Evolutionary conservation across 345 rosid genomes (phyloP).

Genomic region (Sonneratia alba): DNA sequence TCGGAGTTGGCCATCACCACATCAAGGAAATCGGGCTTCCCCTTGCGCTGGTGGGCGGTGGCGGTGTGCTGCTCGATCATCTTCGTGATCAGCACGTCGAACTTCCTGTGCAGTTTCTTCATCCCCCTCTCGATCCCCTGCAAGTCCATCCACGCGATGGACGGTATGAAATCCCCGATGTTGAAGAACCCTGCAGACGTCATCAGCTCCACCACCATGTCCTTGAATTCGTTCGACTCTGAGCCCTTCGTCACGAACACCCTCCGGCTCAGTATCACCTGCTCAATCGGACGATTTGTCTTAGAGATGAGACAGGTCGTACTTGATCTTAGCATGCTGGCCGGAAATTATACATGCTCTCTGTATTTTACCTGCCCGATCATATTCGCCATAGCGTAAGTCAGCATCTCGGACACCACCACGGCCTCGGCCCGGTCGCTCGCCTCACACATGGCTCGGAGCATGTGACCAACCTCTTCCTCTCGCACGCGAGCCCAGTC

Average conservation of each 20-base stretch:
- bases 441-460: conserved; percentile 28
- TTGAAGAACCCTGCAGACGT: conserved; percentile 43
- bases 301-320: no score
- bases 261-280: conserved; percentile 40
- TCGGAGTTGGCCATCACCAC: conserved; percentile 28
- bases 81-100: conserved; percentile 37
- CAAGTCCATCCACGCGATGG: conserved; percentile 60
- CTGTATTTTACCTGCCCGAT: conserved; percentile 46
- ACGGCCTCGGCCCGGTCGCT: conserved; percentile 20
- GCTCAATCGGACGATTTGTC: conserved; percentile 30
- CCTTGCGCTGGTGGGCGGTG: conserved; percentile 22
- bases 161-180: conserved; percentile 59
- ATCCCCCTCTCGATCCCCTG: conserved; percentile 51
- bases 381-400: conserved; percentile 44
- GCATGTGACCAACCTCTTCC: conserved; percentile 37
- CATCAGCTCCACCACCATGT: conserved; percentile 74
- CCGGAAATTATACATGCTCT: no score
- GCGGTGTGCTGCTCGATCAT: conserved; percentile 42
- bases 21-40: conserved; percentile 50
- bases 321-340: no score
- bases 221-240: conserved; percentile 54
- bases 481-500: conserved; percentile 30
- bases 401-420: conserved; percentile 40
- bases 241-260: conserved; percentile 42
- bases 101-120: conserved; percentile 46